Percentiles rank a stretch among this genome's conserved stretches.
Evolutionary conservation across 305 asterid genomes (phyloP).

Genomic region (Solanum hybrid): DNA sequence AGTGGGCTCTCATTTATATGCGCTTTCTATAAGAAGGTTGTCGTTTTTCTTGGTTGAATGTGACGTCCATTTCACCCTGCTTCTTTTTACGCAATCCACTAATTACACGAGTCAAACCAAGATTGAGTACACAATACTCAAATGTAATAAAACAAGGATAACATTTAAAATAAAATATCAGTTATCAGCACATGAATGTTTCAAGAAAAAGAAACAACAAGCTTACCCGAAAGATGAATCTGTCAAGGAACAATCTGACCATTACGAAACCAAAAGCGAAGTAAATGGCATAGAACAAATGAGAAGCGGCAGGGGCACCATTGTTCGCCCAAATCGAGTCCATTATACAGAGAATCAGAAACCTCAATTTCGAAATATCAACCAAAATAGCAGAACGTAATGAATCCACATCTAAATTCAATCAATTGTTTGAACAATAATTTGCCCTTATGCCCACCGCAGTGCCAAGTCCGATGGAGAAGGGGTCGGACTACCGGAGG

Average conservation of each 20-base stretch:
- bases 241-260: constrained; percentile 25
- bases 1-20: background rate
- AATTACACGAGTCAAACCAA: background rate
- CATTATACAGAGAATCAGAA: constrained; percentile 3
- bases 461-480: background rate
- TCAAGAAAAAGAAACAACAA: background rate
- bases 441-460: background rate
- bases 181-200: background rate
- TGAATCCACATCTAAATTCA: background rate
- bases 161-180: background rate
- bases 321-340: constrained; percentile 8
- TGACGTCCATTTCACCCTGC: background rate
- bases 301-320: constrained; percentile 6
- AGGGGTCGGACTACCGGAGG: background rate
- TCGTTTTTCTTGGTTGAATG: background rate
- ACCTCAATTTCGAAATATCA: background rate
- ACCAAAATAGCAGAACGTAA: background rate
- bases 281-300: constrained; percentile 12
- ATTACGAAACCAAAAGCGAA: constrained; percentile 16
- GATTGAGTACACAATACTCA: background rate
- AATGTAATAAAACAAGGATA: background rate
- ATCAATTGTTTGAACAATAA: background rate
- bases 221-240: constrained; percentile 29
- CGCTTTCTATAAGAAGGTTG: background rate
- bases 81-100: background rate